Conservation (phyloP, 345 rosid species). For the Salix brachista region DNA sequence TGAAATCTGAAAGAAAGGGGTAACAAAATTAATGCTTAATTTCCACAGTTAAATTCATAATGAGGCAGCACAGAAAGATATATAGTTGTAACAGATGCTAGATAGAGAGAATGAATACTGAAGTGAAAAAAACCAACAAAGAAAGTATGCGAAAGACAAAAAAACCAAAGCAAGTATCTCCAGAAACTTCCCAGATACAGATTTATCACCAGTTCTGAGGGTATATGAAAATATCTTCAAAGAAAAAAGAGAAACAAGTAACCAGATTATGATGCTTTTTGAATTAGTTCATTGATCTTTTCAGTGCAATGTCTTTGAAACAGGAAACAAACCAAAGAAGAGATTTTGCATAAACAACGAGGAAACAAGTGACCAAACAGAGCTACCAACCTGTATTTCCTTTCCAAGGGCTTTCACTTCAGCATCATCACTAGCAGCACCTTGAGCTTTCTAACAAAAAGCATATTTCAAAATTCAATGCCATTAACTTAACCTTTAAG, state of each 20-base stretch:
- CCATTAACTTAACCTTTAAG: neutral
- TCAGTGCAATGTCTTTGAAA: neutral
- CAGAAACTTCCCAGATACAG: neutral
- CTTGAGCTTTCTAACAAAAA: constrained; percentile 50
- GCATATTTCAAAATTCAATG: constrained; percentile 29
- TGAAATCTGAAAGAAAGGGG: neutral
- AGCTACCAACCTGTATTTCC: constrained; percentile 67
- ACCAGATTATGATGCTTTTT: neutral
- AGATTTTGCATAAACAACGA: neutral
- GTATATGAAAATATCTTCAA: neutral
- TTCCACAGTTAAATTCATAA: neutral
- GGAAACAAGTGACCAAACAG: constrained; percentile 5
- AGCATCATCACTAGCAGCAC: constrained; percentile 33
- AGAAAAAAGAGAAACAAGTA: neutral
- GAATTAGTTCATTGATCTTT: neutral
- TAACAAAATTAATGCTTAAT: neutral
- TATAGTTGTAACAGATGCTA: neutral
- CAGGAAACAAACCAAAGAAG: neutral
- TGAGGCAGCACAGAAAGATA: neutral
- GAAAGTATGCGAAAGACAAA: neutral
- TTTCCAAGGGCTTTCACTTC: constrained; percentile 34
- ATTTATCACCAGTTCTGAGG: neutral
- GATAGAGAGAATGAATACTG: neutral
- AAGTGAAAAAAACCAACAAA: neutral
- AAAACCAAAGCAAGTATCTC: neutral